A percentile compares a stretch with the other conserved stretches of the same genome.
Conservation (phyloP, 305 asterid genomes). For the Fraxinus nigra region DNA sequence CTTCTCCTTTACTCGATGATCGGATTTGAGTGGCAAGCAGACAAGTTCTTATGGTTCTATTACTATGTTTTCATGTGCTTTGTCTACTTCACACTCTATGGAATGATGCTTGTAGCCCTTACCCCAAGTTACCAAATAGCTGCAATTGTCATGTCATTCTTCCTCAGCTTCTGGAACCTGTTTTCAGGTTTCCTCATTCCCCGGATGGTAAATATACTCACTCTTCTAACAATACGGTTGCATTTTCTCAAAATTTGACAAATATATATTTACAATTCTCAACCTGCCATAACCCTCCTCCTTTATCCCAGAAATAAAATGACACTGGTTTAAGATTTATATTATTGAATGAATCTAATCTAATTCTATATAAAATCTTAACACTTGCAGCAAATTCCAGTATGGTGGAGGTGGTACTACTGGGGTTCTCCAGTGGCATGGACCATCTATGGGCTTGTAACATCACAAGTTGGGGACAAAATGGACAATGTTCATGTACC, state of each 20-base stretch:
- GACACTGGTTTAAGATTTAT: background rate
- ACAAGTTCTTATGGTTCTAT: constrained; percentile 52
- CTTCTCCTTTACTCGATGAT: constrained; percentile 51
- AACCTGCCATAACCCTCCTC: background rate
- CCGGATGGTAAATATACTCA: constrained; percentile 35
- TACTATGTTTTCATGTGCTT: constrained; percentile 53
- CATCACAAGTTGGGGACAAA: constrained; percentile 48
- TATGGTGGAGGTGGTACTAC: constrained; percentile 68
- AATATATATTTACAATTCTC: background rate
- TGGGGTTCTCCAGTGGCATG: constrained; percentile 70
- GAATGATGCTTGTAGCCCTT: constrained; percentile 54
- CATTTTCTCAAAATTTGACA: background rate
- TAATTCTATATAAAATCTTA: background rate
- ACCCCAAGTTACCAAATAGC: constrained; percentile 56
- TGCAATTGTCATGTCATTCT: constrained; percentile 49
- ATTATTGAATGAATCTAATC: background rate
- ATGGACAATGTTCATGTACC: constrained; percentile 30
- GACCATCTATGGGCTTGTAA: constrained; percentile 53
- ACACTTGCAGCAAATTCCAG: constrained; percentile 45
- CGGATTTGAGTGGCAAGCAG: constrained; percentile 44
- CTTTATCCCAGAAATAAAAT: background rate
- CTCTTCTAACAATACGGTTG: background rate
- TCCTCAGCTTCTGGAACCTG: constrained; percentile 53
- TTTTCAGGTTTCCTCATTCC: constrained; percentile 53
- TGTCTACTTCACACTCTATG: constrained; percentile 48